Evolutionary conservation across 2,329 filamentous ascomycete genomes (phyloP).

Genomic region (Triangularia setosa): DNA sequence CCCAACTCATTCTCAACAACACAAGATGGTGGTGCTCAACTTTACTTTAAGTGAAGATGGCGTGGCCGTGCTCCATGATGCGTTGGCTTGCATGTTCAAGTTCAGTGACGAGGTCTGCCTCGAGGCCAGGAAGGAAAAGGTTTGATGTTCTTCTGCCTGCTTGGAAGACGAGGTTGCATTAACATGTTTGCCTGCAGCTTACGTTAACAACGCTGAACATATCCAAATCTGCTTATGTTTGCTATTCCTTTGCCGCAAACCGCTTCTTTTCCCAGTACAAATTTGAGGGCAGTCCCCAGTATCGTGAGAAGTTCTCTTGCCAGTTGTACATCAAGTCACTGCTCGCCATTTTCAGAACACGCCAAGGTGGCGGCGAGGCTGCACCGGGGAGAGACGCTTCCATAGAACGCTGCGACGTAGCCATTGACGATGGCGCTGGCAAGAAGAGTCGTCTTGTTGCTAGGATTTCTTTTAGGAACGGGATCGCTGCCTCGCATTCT

Average conservation of each 20-base stretch:
- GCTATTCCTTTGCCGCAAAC: conserved; percentile 62
- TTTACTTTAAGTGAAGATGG: conserved; percentile 74
- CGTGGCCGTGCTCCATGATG: conserved; percentile 66
- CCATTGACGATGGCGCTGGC: conserved; percentile 66
- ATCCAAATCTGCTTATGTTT: conserved; percentile 77
- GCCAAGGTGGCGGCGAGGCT: conserved; percentile 41
- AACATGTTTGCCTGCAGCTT: conserved; percentile 45
- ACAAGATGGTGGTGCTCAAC: conserved; percentile 57
- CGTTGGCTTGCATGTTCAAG: conserved; percentile 69
- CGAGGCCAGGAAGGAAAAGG: conserved; percentile 66
- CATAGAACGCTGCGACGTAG: conserved; percentile 71
- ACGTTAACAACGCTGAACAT: conserved; percentile 71
- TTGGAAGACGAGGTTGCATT: background rate
- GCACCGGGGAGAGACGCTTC: conserved; percentile 61
- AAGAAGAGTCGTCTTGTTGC: conserved; percentile 71
- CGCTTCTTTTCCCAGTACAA: conserved; percentile 72
- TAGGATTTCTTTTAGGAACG: conserved; percentile 70
- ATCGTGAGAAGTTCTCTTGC: conserved; percentile 64
- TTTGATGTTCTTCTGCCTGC: conserved; percentile 35
- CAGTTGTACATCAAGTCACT: conserved; percentile 70
- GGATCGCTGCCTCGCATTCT: conserved; percentile 72
- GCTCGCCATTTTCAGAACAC: conserved; percentile 69
- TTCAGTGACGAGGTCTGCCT: conserved; percentile 77
- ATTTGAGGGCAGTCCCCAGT: conserved; percentile 53
- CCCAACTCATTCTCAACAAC: background rate